phyloP scores from a whole-genome alignment of 148 eudicot species.

The Talinum fruticosum region DNA sequence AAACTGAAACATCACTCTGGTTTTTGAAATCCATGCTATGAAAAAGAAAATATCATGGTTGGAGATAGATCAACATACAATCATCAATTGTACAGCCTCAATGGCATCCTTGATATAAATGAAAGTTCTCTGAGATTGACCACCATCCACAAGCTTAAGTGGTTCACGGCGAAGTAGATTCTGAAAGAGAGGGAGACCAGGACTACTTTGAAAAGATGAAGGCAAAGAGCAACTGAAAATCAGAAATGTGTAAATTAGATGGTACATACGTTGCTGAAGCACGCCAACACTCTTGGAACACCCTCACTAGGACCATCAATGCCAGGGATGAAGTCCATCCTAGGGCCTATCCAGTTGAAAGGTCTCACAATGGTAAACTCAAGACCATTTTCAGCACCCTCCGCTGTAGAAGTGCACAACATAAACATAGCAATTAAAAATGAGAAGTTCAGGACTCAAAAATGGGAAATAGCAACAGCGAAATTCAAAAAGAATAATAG shows the following conservation, averaged over 20 bases:
- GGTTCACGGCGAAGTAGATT: conserved; percentile 91
- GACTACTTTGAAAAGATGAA: not conserved
- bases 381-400: conserved; percentile 97
- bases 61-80: conserved; percentile 46
- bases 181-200: conserved; percentile 31
- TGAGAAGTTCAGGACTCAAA: not conserved
- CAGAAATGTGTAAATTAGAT: not conserved
- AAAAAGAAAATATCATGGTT: not conserved
- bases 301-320: conserved; percentile 99
- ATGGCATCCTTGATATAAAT: conserved; percentile 94
- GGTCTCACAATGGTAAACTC: conserved; percentile 97
- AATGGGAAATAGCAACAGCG: not conserved
- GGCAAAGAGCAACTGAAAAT: not conserved
- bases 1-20: not conserved
- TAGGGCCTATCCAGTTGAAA: conserved; percentile 98
- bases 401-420: conserved; percentile 45
- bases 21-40: not conserved
- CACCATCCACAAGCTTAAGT: conserved; percentile 98
- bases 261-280: conserved; percentile 85
- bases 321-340: conserved; percentile 99
- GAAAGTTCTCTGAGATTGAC: conserved; percentile 93
- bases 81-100: conserved; percentile 94
- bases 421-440: not conserved
- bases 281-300: conserved; percentile 96
- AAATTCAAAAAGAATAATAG: not conserved